Evolutionary conservation across 2,329 filamentous ascomycete genomes (phyloP).

Genomic region (Fusarium staphyleae): DNA sequence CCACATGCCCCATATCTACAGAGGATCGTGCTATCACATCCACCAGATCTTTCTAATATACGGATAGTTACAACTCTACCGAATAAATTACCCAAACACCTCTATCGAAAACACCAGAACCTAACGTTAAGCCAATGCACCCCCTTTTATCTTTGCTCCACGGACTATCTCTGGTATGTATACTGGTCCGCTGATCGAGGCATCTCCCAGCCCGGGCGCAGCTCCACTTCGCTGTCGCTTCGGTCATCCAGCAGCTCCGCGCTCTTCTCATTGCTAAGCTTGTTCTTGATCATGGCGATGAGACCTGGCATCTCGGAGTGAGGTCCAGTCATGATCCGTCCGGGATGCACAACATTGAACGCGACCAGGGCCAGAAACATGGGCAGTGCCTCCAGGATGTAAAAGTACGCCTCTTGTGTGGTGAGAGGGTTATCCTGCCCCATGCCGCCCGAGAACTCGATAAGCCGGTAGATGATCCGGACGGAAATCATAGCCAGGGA

Average conservation of each 20-base stretch:
- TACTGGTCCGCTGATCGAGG: not conserved
- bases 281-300: slow-evolving; percentile 12
- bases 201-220: slow-evolving; percentile 10
- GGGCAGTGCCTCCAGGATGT: slow-evolving; percentile 52
- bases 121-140: no score
- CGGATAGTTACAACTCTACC: no score
- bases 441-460: slow-evolving; percentile 57
- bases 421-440: slow-evolving; percentile 29
- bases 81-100: no score
- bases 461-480: slow-evolving; percentile 62
- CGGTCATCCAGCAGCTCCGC: slow-evolving; percentile 24
- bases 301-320: slow-evolving; percentile 32
- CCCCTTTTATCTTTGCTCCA: no score
- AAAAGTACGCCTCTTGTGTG: slow-evolving; percentile 55
- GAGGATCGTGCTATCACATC: slow-evolving; percentile 49
- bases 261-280: not conserved
- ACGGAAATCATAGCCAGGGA: slow-evolving; percentile 49
- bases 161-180: no score
- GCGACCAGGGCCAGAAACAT: slow-evolving; percentile 53
- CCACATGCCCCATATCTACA: not conserved
- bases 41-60: no score
- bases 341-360: slow-evolving; percentile 53
- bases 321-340: slow-evolving; percentile 37
- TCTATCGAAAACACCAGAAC: no score
- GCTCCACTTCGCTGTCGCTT: slow-evolving; percentile 28